phyloP scores from a whole-genome alignment of 2,329 filamentous ascomycete genomes.

The Microthyrium microscopicum region DNA sequence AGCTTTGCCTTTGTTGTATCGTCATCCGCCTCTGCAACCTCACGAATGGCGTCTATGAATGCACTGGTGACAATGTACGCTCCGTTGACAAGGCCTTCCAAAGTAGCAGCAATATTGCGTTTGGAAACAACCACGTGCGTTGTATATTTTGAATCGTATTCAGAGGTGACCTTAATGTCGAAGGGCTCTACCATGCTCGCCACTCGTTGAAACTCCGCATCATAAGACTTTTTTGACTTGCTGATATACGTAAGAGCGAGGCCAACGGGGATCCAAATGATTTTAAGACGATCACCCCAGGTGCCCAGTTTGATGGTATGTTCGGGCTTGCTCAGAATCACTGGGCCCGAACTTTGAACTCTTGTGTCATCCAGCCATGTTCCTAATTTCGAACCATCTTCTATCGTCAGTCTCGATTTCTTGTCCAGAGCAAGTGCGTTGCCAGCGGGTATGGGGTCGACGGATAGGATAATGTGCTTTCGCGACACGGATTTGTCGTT shows the following conservation, averaged over 20 bases:
- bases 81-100: slow-evolving; percentile 73
- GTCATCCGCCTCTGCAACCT: slow-evolving; percentile 12
- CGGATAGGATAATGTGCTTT: slow-evolving; percentile 66
- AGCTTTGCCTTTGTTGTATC: slow-evolving; percentile 41
- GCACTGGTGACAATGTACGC: slow-evolving; percentile 57
- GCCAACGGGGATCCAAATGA: slow-evolving; percentile 67
- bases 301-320: slow-evolving; percentile 58
- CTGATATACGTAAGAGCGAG: slow-evolving; percentile 64
- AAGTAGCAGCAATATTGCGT: slow-evolving; percentile 71
- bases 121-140: slow-evolving; percentile 84
- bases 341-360: slow-evolving; percentile 43
- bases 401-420: slow-evolving; percentile 55
- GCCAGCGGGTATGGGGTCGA: slow-evolving; percentile 46
- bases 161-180: slow-evolving; percentile 71
- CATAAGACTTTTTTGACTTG: slow-evolving; percentile 31
- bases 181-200: slow-evolving; percentile 50
- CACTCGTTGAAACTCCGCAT: too few species aligned
- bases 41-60: slow-evolving; percentile 53
- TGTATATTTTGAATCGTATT: slow-evolving; percentile 54
- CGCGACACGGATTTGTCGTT: slow-evolving; percentile 72
- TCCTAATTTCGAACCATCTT: slow-evolving; percentile 74
- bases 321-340: slow-evolving; percentile 37
- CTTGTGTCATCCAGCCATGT: slow-evolving; percentile 60
- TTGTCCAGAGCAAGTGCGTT: slow-evolving; percentile 50
- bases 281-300: slow-evolving; percentile 50